Percentiles rank a stretch among this genome's conserved stretches.
These are phyloP conservation scores for Verticillium klebahnii DNA, from an alignment of 2,329 filamentous ascomycete genomes.

Conservation along the genomic window DNA sequence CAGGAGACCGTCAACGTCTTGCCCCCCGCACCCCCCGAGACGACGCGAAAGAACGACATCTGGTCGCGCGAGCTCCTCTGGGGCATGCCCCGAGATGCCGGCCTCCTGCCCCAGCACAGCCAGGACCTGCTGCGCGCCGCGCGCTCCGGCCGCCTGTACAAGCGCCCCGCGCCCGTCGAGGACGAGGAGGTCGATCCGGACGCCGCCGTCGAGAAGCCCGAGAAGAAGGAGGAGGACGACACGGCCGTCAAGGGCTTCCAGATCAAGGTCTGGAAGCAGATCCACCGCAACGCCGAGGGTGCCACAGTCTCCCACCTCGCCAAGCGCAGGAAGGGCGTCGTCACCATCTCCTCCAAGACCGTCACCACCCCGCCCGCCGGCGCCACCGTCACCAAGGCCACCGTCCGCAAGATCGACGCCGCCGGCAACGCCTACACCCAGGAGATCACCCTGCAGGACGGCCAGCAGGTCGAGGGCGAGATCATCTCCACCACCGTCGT, in stretches of 20 bases:
- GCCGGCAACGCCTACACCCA: slow-evolving; percentile 79
- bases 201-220: slow-evolving; percentile 41
- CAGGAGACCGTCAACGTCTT: slow-evolving; percentile 65
- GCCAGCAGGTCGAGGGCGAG: slow-evolving; percentile 76
- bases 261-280: slow-evolving; percentile 57
- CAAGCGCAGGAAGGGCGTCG: slow-evolving; percentile 55
- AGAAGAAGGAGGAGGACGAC: slow-evolving; percentile 65
- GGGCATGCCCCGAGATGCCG: slow-evolving; percentile 81
- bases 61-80: slow-evolving; percentile 73
- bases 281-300: slow-evolving; percentile 54
- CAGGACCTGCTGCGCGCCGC: slow-evolving; percentile 80
- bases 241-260: slow-evolving; percentile 47
- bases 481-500: slow-evolving; percentile 61
- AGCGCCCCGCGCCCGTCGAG: slow-evolving; percentile 60
- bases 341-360: slow-evolving; percentile 52
- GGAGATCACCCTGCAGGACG: slow-evolving; percentile 76
- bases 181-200: slow-evolving; percentile 55
- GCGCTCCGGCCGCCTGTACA: slow-evolving; percentile 71
- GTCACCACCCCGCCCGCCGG: slow-evolving; percentile 36
- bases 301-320: slow-evolving; percentile 50
- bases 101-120: slow-evolving; percentile 71
- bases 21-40: slow-evolving; percentile 61
- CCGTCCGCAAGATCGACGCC: slow-evolving; percentile 72
- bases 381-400: slow-evolving; percentile 69
- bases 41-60: slow-evolving; percentile 56